Conservation (phyloP, 306 rosid species). For the Malus fusca region DNA sequence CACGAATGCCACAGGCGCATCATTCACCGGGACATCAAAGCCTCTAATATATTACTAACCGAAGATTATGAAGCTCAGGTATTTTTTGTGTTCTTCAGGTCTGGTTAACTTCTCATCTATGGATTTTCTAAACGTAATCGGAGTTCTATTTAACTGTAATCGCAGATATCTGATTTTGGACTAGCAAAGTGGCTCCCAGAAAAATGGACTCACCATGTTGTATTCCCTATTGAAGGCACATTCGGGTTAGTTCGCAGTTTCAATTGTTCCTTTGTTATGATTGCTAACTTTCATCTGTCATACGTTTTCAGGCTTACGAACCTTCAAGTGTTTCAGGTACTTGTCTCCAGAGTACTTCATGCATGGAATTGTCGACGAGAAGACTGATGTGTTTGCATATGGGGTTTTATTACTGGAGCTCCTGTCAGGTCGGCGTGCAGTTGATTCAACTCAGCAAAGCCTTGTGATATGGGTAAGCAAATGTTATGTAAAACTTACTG, state of each 20-base stretch:
- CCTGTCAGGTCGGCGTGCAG: slow-evolving; percentile 92
- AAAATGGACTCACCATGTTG: slow-evolving; percentile 89
- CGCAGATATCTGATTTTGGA: slow-evolving; percentile 93
- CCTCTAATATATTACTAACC: slow-evolving; percentile 75
- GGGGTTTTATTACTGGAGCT: slow-evolving; percentile 90
- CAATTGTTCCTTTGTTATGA: background rate
- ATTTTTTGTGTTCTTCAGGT: background rate
- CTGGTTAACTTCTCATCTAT: background rate
- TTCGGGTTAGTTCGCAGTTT: slow-evolving; percentile 61
- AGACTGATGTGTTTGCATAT: slow-evolving; percentile 79
- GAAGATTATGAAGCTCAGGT: slow-evolving; percentile 78
- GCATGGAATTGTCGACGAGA: slow-evolving; percentile 93
- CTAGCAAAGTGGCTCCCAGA: slow-evolving; percentile 96
- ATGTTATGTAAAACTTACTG: background rate
- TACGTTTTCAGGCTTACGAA: background rate
- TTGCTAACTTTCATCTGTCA: background rate
- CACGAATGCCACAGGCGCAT: slow-evolving; percentile 76
- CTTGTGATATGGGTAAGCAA: slow-evolving; percentile 78
- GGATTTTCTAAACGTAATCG: background rate
- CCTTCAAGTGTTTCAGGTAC: slow-evolving; percentile 46
- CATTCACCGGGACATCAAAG: slow-evolving; percentile 92
- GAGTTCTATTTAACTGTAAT: background rate
- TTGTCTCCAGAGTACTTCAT: slow-evolving; percentile 94
- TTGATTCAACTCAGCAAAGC: slow-evolving; percentile 75
- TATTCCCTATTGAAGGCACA: slow-evolving; percentile 96